These are phyloP conservation scores for Rutstroemia sydowiana DNA, from an alignment of 2,329 filamentous ascomycete genomes.

Conservation along the genomic window DNA sequence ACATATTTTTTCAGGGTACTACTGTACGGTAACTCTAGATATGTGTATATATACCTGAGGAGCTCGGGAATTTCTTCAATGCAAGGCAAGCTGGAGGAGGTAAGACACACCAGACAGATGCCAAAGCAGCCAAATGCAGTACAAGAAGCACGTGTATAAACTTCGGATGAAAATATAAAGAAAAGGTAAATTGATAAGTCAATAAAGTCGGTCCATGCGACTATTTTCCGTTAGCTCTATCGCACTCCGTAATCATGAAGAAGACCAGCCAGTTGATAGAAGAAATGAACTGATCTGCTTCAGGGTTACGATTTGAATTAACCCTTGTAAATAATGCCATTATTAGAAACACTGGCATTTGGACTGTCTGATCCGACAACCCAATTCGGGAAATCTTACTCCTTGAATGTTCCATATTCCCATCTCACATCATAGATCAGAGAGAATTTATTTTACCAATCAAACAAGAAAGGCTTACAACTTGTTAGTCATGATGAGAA, in stretches of 20 bases:
- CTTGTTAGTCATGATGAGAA: neutral
- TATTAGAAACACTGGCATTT: constrained; percentile 5
- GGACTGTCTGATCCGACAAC: neutral
- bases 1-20: neutral
- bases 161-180: constrained; percentile 5
- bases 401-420: constrained; percentile 9
- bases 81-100: neutral
- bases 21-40: too few relatives aligned
- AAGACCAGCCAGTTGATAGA: neutral
- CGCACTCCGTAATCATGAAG: neutral
- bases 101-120: neutral
- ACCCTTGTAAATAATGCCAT: neutral
- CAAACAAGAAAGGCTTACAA: neutral
- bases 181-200: neutral
- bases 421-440: constrained; percentile 10
- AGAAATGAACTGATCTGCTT: constrained; percentile 9
- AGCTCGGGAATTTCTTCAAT: neutral
- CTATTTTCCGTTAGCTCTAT: neutral
- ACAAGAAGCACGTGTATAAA: constrained; percentile 4
- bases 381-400: neutral
- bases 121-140: too few relatives aligned
- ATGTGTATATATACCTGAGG: constrained; percentile 2
- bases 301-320: neutral
- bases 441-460: neutral
- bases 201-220: too few relatives aligned